These are phyloP conservation scores for Juglanconis sp. DNA, from an alignment of 2,329 filamentous ascomycete genomes.

Conservation along the genomic window DNA sequence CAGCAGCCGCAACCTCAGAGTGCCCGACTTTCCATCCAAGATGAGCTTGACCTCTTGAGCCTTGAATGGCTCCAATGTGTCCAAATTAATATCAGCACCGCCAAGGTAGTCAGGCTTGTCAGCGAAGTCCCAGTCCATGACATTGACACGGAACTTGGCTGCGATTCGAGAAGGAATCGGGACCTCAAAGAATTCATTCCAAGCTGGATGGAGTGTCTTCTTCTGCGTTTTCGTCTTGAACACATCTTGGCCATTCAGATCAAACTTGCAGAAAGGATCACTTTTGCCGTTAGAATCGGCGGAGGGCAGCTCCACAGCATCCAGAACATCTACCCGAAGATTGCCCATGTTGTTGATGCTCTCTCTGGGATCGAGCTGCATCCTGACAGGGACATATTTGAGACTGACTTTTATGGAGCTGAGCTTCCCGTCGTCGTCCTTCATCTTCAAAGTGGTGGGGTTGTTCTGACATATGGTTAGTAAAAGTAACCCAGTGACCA, in stretches of 20 bases:
- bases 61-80: slow-evolving; percentile 79
- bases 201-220: slow-evolving; percentile 90
- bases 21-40: slow-evolving; percentile 87
- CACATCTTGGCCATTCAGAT: slow-evolving; percentile 81
- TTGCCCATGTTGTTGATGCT: slow-evolving; percentile 99
- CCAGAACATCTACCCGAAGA: slow-evolving; percentile 87
- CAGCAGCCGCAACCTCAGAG: slow-evolving; percentile 75
- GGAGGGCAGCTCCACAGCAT: slow-evolving; percentile 82
- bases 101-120: slow-evolving; percentile 93
- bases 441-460: slow-evolving; percentile 77
- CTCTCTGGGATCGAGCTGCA: slow-evolving; percentile 89
- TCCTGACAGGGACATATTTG: slow-evolving; percentile 91
- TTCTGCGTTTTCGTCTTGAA: slow-evolving; percentile 96
- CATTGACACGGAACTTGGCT: slow-evolving; percentile 76
- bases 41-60: slow-evolving; percentile 70
- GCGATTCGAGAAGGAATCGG: slow-evolving; percentile 78
- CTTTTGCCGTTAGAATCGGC: slow-evolving; percentile 96
- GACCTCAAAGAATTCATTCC: slow-evolving; percentile 95
- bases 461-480: slow-evolving; percentile 63
- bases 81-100: slow-evolving; percentile 69
- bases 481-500: neutral
- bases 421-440: slow-evolving; percentile 69
- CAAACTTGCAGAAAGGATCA: slow-evolving; percentile 94
- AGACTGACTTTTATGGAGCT: slow-evolving; percentile 86
- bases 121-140: slow-evolving; percentile 96